These are phyloP conservation scores for Trichoderma lentiforme DNA, from an alignment of 2,329 filamentous ascomycete species.

Conservation along the genomic window DNA sequence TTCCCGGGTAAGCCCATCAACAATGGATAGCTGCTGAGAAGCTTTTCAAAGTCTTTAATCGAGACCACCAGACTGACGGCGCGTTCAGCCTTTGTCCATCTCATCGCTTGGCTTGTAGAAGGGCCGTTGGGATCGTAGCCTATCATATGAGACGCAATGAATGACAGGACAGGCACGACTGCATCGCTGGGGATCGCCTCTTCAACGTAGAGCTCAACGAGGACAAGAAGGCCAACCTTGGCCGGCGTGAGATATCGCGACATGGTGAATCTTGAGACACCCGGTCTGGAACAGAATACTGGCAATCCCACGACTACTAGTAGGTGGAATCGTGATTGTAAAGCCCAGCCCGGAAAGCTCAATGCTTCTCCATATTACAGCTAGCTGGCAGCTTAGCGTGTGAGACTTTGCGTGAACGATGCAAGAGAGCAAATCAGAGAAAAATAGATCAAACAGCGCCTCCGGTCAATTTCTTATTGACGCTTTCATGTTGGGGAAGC, in stretches of 20 bases:
- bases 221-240: conserved; percentile 76
- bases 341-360: not conserved
- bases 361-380: not conserved
- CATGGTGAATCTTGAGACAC: conserved; percentile 46
- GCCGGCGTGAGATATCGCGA: conserved; percentile 83
- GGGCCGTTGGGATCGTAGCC: conserved; percentile 38
- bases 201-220: conserved; percentile 79
- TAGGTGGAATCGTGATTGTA: not conserved
- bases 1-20: conserved; percentile 64
- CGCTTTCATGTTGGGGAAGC: not conserved
- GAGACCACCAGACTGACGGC: conserved; percentile 52
- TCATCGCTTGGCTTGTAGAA: conserved; percentile 27
- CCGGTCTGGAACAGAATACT: too few species aligned
- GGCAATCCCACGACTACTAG: not conserved
- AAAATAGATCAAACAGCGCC: not conserved
- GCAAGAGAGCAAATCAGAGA: not conserved
- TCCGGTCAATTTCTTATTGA: not conserved
- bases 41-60: conserved; percentile 57
- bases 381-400: not conserved
- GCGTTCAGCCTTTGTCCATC: conserved; percentile 49
- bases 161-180: conserved; percentile 73
- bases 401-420: not conserved
- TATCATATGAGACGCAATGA: conserved; percentile 70
- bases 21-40: conserved; percentile 52
- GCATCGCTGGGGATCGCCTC: conserved; percentile 65